Conservation (phyloP, 305 asterid genomes). For the Fraxinus floribunda region DNA sequence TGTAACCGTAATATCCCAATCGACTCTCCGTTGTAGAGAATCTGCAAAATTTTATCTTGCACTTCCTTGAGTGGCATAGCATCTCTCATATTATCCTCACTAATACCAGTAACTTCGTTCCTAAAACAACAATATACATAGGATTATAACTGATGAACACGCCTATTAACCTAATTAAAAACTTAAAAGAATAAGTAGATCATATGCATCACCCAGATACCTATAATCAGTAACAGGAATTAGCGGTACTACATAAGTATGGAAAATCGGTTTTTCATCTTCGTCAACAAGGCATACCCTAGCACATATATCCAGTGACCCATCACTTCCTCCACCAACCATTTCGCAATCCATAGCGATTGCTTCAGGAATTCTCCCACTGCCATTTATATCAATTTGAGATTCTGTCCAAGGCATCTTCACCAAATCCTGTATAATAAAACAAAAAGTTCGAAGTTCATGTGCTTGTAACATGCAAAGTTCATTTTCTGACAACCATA, state of each 20-base stretch:
- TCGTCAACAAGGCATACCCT: slow-evolving; percentile 54
- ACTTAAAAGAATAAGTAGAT: not conserved
- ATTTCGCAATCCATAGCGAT: slow-evolving; percentile 53
- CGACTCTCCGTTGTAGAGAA: slow-evolving; percentile 49
- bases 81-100: slow-evolving; percentile 45
- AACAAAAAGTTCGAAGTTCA: not conserved
- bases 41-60: slow-evolving; percentile 36
- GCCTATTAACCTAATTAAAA: not conserved
- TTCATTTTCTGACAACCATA: not conserved
- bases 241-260: slow-evolving; percentile 46
- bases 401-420: slow-evolving; percentile 28
- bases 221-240: slow-evolving; percentile 47
- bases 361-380: slow-evolving; percentile 30
- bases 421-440: slow-evolving; percentile 27
- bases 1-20: slow-evolving; percentile 35
- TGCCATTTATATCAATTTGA: slow-evolving; percentile 21
- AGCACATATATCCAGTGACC: slow-evolving; percentile 50
- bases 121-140: slow-evolving; percentile 27
- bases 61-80: slow-evolving; percentile 53
- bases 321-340: slow-evolving; percentile 62
- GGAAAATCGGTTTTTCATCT: slow-evolving; percentile 43
- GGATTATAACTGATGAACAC: not conserved
- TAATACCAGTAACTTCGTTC: slow-evolving; percentile 50
- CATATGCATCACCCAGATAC: slow-evolving; percentile 19
- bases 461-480: not conserved